Base-by-base conservation (phyloP, 2,329 filamentous ascomycete species). In the Xenosphaeropsis pyriputrescens region DNA sequence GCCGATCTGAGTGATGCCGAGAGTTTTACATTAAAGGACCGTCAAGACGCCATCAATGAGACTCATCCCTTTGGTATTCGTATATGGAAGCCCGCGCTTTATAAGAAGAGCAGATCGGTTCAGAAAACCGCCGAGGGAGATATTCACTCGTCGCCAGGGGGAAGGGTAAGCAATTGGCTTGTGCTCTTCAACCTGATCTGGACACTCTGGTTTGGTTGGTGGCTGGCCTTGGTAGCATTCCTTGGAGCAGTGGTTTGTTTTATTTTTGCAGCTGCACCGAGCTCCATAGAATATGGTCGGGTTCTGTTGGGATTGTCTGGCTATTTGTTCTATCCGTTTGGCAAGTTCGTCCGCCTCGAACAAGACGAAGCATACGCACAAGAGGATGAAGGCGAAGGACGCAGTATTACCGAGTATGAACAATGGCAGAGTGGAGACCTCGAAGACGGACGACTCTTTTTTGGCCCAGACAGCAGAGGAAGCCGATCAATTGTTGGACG, bases 41-140 rank as follows among this genome's bases (percentile, higher is more conserved):
- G 91, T 39, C 91, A 98, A 60, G 79, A 94, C 56, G 91, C 91
- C 46, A 98, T 98, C 67, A 98, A 98, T 61, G 81, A 94, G 57
- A 98, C 91, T 1, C 91, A 98, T 66, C 91, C 91, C 1, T 98
- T 98, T 51, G 91, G 91, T 67, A 96, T 98, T 55, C 79, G 93
- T 56, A 85, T 98, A 45, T 98, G 91, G 91, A 98, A 98, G 59
- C 91, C 91, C 32, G 93, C 91, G 1, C 60, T 98, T 45, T 98
- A 98, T 70, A 98, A 98, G 62, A 98, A 98, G 60, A 79, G 82
- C 50, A 79, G 91, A 40, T 98, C 91, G 1, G 93, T 98, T 29
- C 86, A 96, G 57, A 91, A 93, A 59, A 93, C 79, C 34, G 91
- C 91, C 5, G 89, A 96, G 61, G 88, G 83, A 12, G 91, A 98